These are phyloP conservation scores for Anisodus acutangulus DNA, from an alignment of 257 asterid species.

Conservation along the genomic window DNA sequence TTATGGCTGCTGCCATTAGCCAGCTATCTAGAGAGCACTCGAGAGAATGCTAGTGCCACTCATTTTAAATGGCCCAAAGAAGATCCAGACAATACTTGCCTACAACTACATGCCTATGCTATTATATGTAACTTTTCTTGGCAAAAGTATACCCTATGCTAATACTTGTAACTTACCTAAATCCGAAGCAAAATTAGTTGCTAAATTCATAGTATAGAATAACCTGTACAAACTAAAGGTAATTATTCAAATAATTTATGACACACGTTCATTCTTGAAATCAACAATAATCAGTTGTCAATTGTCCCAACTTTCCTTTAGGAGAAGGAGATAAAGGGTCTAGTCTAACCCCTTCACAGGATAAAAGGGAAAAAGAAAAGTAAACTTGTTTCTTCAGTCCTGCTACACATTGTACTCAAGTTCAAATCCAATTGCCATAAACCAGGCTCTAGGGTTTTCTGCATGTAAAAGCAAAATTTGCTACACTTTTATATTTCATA, in stretches of 20 bases:
- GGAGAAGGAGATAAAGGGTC: background rate
- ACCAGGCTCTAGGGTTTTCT: conserved; percentile 26
- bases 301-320: background rate
- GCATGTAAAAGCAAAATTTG: background rate
- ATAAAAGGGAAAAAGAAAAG: background rate
- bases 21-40: background rate
- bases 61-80: background rate
- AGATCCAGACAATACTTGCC: background rate
- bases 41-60: background rate
- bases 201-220: background rate
- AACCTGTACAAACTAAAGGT: background rate
- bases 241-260: background rate
- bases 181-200: conserved; percentile 7
- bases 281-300: background rate
- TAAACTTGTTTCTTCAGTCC: background rate
- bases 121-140: background rate
- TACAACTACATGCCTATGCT: background rate
- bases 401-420: conserved; percentile 19
- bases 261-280: background rate
- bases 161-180: background rate
- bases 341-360: background rate
- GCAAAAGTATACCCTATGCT: background rate
- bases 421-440: conserved; percentile 22
- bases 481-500: background rate
- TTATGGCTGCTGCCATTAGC: conserved; percentile 3